These are phyloP conservation scores for Phellopilus nigrolimitatus DNA, from an alignment of 1,284 basidiomycete species.

Conservation along the genomic window DNA sequence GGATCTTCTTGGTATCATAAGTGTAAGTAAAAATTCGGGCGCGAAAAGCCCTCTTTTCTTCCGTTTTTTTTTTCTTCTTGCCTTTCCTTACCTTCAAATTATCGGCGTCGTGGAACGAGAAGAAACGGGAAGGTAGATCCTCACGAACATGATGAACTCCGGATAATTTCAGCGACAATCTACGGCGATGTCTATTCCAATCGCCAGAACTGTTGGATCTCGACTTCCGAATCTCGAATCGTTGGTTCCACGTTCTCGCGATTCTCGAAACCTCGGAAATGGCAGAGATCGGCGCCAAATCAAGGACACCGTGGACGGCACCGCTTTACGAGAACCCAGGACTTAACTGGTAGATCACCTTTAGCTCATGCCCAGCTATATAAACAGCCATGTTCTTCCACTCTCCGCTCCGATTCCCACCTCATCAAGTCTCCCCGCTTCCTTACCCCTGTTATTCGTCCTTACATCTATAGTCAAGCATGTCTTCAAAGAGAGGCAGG, in stretches of 20 bases:
- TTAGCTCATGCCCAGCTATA: conserved; percentile 7
- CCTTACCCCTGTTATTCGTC: conserved; percentile 6
- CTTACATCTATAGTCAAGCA: conserved; percentile 28
- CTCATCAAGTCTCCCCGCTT: conserved; percentile 24
- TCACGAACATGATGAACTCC: neutral
- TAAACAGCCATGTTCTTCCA: conserved; percentile 18
- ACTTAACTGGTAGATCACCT: conserved; percentile 11
- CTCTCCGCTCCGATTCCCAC: conserved; percentile 22
- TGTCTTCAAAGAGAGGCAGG: conserved; percentile 84
- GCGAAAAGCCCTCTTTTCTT: too few species aligned
- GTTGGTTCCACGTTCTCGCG: neutral
- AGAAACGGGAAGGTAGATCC: neutral
- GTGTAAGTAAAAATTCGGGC: too few species aligned
- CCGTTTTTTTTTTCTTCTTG: too few species aligned
- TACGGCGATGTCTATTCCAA: neutral
- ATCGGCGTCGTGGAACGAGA: too few species aligned
- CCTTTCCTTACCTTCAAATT: too few species aligned
- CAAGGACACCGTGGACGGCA: conserved; percentile 2
- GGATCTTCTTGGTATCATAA: too few species aligned
- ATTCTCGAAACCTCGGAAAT: conserved; percentile 6
- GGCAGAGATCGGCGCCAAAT: conserved; percentile 16
- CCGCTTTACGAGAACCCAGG: conserved; percentile 8
- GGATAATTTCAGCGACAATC: conserved; percentile 3
- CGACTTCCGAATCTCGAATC: too few species aligned
- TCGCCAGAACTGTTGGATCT: neutral